Conservation (phyloP, 805 yeast genomes). For the Schwanniomyces vanrijiae region DNA sequence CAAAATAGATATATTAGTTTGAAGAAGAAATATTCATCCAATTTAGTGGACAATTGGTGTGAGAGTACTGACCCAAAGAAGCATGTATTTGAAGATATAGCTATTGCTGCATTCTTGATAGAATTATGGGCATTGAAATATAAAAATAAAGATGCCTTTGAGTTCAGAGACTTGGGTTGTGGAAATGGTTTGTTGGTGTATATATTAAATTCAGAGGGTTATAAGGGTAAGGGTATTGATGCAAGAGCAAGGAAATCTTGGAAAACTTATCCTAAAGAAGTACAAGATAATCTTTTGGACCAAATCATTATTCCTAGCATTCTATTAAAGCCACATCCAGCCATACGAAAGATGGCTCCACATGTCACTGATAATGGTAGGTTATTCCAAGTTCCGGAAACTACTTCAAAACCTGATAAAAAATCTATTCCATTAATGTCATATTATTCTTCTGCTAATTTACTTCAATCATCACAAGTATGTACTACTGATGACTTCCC, state of each 20-base stretch:
- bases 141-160: constrained; percentile 49
- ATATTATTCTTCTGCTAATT: constrained; percentile 52
- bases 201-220: constrained; percentile 76
- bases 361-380: constrained; percentile 60
- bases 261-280: constrained; percentile 68
- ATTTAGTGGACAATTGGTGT: constrained; percentile 79
- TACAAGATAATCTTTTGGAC: constrained; percentile 60
- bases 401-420: constrained; percentile 9
- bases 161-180: constrained; percentile 89
- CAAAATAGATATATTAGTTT: constrained; percentile 79
- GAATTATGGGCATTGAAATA: constrained; percentile 68
- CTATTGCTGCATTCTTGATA: constrained; percentile 90
- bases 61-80: constrained; percentile 93
- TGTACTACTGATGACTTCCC: constrained; percentile 67
- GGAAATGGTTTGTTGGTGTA: constrained; percentile 89
- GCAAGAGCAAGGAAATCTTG: constrained; percentile 89
- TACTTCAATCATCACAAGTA: constrained; percentile 51
- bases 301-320: constrained; percentile 82
- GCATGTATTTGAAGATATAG: constrained; percentile 94
- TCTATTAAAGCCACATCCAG: constrained; percentile 69
- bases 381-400: constrained; percentile 53
- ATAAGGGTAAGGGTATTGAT: constrained; percentile 80
- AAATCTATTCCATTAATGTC: constrained; percentile 44
- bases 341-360: constrained; percentile 52
- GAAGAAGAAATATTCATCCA: constrained; percentile 78